Percentiles rank a stretch among this genome's conserved stretches.
Conservation (phyloP, 1,284 basidiomycete species). For the Malassezia psittaci region DNA sequence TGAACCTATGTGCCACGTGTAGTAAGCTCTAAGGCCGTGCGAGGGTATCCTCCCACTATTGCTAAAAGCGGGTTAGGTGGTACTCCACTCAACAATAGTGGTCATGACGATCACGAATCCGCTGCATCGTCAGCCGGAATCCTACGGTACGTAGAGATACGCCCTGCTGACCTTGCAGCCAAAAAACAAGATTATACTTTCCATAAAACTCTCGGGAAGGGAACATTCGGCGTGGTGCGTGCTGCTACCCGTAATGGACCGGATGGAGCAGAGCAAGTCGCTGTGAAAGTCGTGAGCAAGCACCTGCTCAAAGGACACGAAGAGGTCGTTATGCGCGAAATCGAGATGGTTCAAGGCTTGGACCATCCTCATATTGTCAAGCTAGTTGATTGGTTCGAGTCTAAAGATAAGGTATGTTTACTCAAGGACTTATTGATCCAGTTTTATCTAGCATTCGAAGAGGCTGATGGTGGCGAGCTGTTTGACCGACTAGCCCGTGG, state of each 20-base stretch:
- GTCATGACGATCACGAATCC: not conserved
- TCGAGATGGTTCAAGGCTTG: slow-evolving; percentile 43
- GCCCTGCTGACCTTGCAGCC: slow-evolving; percentile 3
- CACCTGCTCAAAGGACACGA: slow-evolving; percentile 39
- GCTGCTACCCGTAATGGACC: slow-evolving; percentile 22
- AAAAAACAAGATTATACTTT: slow-evolving; percentile 48
- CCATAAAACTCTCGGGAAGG: slow-evolving; percentile 42
- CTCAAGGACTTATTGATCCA: slow-evolving; percentile 1
- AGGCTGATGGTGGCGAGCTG: slow-evolving; percentile 49
- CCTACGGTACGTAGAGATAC: slow-evolving; percentile 5
- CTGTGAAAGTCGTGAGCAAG: slow-evolving; percentile 46
- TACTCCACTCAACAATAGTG: not conserved
- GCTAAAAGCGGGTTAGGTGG: not conserved
- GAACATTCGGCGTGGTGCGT: slow-evolving; percentile 43
- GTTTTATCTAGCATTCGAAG: slow-evolving; percentile 49
- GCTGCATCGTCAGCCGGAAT: slow-evolving; percentile 9
- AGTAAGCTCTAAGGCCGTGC: not conserved
- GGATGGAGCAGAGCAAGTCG: slow-evolving; percentile 22
- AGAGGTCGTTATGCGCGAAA: slow-evolving; percentile 43
- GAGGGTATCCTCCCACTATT: not conserved
- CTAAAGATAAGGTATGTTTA: slow-evolving; percentile 25
- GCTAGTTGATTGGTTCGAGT: slow-evolving; percentile 48
- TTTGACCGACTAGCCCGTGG: slow-evolving; percentile 47
- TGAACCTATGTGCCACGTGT: not conserved
- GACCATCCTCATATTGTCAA: slow-evolving; percentile 54